Base-by-base conservation (phyloP, 352 stramenopile species). In the Sclerospora graminicola region DNA sequence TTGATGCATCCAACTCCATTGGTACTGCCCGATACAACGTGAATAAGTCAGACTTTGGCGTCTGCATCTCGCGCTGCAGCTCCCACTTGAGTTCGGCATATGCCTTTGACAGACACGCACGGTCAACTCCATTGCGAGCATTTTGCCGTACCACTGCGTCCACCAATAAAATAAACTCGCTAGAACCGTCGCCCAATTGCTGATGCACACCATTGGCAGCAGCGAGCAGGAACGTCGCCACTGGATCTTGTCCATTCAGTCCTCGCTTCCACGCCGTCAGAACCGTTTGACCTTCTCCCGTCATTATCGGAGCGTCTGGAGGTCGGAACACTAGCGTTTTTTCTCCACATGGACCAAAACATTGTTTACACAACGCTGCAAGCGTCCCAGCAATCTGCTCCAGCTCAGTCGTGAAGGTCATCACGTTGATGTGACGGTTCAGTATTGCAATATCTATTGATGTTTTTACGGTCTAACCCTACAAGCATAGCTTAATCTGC, bases 161-260 rank as follows among this genome's bases (percentile, higher is more conserved):
- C 1, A 90, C 20, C 14, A 86, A 21, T 26, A 90, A 35, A 30
- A 88, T 54, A 37, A 88, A 82, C 49, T 76, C 57, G 10, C 48
- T 78, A 5, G 61, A 59, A 1, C 68, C 72, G 18, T 90, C 78
- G 0, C 75, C 78, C 1, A 63, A 26, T 39, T 80, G 63, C 4
- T 52, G 42, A 24, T 84, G 67, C 11, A 90, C 45, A 0, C 63
- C 63, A 23, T 80, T 55, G 7, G 54, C 69, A 8, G 67, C 64
- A 36, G 71, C 38, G 9, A 89, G 42, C 8, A 87, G 39, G 37
- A 80, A 62, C 16, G 23, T 59, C 10, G 66, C 55, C 9, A 87
- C 58, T 33, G 46, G 54, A 42, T 60, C 40, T 13, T 36, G 10
- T 39, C 21, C 48, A n/a, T n/a, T n/a, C n/a, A n/a, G n/a, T n/a